Percentiles rank a stretch among this genome's conserved stretches.
Conservation (phyloP, 257 asterid genomes). For the Primulina huaijiensis region DNA sequence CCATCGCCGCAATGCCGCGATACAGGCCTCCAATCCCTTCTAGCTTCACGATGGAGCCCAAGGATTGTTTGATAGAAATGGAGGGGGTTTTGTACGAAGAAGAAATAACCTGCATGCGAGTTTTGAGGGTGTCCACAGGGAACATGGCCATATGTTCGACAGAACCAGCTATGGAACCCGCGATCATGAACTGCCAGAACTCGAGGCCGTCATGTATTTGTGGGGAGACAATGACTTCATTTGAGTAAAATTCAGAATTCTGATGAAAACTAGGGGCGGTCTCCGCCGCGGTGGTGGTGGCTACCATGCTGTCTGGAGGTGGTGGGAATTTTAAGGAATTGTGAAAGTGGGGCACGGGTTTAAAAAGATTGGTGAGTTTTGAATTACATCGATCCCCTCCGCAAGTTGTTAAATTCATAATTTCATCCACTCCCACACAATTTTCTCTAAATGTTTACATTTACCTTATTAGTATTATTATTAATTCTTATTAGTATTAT, state of each 20-base stretch:
- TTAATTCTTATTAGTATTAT: neutral
- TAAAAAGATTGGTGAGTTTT: conserved; percentile 29
- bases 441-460: neutral
- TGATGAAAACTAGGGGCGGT: conserved; percentile 10
- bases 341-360: conserved; percentile 16
- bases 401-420: neutral
- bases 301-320: conserved; percentile 26
- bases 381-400: neutral
- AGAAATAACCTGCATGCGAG: conserved; percentile 57
- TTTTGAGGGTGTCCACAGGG: conserved; percentile 62
- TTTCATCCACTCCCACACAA: neutral
- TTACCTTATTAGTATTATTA: neutral
- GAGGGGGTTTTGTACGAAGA: conserved; percentile 37
- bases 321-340: conserved; percentile 23
- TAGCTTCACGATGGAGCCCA: conserved; percentile 40
- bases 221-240: conserved; percentile 21
- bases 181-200: conserved; percentile 66
- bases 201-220: conserved; percentile 46
- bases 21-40: conserved; percentile 47
- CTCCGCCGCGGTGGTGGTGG: conserved; percentile 23
- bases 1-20: conserved; percentile 62
- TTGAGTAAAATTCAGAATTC: conserved; percentile 14
- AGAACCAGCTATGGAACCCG: conserved; percentile 64
- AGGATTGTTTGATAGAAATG: conserved; percentile 39
- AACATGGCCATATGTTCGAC: conserved; percentile 70